A percentile compares a stretch with the other conserved stretches of the same genome.
These are phyloP conservation scores for Urtica urens DNA, from an alignment of 306 rosid genomes.

Conservation along the genomic window DNA sequence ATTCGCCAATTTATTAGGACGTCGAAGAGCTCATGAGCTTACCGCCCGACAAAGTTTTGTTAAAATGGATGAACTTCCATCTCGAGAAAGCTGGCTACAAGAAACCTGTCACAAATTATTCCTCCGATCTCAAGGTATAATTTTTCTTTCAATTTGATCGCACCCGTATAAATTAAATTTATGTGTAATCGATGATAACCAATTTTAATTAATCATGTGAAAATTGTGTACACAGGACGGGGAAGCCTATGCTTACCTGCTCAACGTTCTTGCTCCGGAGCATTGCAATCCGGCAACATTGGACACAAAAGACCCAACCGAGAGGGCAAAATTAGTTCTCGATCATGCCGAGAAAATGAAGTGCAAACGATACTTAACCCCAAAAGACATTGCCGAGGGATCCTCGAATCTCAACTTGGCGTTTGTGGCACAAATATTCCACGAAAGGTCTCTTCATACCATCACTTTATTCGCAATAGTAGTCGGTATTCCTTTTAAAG, in stretches of 20 bases:
- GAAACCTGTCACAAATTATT: constrained; percentile 64
- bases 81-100: constrained; percentile 79
- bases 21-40: constrained; percentile 90
- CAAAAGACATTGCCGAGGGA: constrained; percentile 78
- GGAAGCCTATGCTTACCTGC: constrained; percentile 90
- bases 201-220: too few species aligned
- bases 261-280: constrained; percentile 95
- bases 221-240: constrained; percentile 44
- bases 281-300: constrained; percentile 64
- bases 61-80: constrained; percentile 98
- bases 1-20: constrained; percentile 37
- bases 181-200: too few species aligned
- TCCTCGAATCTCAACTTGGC: constrained; percentile 82
- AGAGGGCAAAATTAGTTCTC: constrained; percentile 69
- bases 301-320: constrained; percentile 52
- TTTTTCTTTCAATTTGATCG: not conserved
- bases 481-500: not conserved
- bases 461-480: too few species aligned
- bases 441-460: constrained; percentile 49
- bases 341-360: constrained; percentile 97
- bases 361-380: constrained; percentile 74
- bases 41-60: constrained; percentile 82
- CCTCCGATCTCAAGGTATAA: constrained; percentile 93
- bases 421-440: constrained; percentile 91
- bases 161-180: not conserved